Percentiles rank a stretch among this genome's conserved stretches.
These are phyloP conservation scores for Adansonia madagascariensis DNA, from an alignment of 441 rosid genomes.

Conservation along the genomic window DNA sequence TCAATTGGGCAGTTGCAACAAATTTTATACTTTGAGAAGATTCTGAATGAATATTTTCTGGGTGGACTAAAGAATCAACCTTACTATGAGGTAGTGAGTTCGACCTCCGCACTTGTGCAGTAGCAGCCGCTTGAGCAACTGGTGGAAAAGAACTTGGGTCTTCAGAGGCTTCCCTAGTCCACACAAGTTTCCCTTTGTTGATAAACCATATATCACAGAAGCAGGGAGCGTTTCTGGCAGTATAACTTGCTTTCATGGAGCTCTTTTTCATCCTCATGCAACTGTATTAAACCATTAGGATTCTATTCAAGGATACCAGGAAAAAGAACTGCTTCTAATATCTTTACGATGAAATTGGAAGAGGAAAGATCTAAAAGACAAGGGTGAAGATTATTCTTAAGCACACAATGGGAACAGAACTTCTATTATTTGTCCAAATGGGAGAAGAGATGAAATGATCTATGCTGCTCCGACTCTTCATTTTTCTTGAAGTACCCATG, in stretches of 20 bases:
- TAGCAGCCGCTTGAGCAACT: constrained; percentile 21
- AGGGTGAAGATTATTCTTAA: neutral
- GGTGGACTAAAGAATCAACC: constrained; percentile 27
- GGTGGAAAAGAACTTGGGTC: constrained; percentile 25
- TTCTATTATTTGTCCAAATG: neutral
- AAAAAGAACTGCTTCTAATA: neutral
- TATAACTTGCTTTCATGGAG: constrained; percentile 53
- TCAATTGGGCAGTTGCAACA: constrained; percentile 33
- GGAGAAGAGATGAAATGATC: neutral
- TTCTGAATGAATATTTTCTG: constrained; percentile 28
- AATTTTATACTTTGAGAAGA: constrained; percentile 35
- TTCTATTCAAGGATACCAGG: neutral
- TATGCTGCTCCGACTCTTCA: neutral
- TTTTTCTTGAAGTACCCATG: neutral
- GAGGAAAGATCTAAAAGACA: constrained; percentile 1
- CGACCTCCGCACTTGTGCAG: constrained; percentile 31
- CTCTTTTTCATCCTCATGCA: constrained; percentile 55
- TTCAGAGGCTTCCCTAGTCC: constrained; percentile 65
- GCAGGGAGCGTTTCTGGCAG: constrained; percentile 49
- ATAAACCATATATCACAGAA: constrained; percentile 70
- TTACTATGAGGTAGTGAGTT: constrained; percentile 33
- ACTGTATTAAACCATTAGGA: constrained; percentile 39
- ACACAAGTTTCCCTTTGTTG: constrained; percentile 56
- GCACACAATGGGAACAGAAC: neutral
- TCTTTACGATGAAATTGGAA: neutral